These are phyloP conservation scores for Trichosporon ovoides DNA, from an alignment of 1,284 basidiomycete genomes.

Conservation along the genomic window DNA sequence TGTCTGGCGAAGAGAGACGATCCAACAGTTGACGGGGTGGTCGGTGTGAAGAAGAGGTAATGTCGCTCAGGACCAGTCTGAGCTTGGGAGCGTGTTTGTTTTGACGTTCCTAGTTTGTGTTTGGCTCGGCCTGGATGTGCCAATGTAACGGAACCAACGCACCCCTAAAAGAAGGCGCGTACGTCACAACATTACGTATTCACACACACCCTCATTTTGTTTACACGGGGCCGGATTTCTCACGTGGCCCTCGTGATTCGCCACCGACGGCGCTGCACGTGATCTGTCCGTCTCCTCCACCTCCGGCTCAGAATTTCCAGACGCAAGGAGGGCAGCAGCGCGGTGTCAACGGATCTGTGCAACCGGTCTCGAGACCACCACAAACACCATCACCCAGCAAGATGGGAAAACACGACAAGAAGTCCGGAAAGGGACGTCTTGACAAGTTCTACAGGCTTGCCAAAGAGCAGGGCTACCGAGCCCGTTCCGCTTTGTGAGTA, in stretches of 20 bases:
- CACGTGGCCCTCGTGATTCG: slow-evolving; percentile 1
- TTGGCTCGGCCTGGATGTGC: background rate
- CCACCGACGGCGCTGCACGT: background rate
- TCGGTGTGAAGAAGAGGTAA: background rate
- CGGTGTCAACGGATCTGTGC: background rate
- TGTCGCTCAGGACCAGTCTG: background rate
- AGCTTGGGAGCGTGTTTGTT: slow-evolving; percentile 1
- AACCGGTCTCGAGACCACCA: background rate
- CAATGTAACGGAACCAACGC: background rate
- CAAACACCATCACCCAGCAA: slow-evolving; percentile 8
- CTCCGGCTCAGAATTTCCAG: background rate
- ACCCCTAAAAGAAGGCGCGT: slow-evolving; percentile 5
- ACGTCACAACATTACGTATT: background rate
- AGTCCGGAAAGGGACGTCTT: slow-evolving; percentile 73
- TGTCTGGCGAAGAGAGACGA: background rate
- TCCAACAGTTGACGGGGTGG: background rate
- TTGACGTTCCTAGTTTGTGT: slow-evolving; percentile 1
- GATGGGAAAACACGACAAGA: slow-evolving; percentile 53
- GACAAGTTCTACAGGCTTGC: slow-evolving; percentile 84
- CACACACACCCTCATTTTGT: background rate
- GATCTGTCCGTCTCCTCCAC: background rate
- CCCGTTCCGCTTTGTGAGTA: slow-evolving; percentile 84
- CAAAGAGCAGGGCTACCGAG: slow-evolving; percentile 94
- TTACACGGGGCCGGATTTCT: background rate
- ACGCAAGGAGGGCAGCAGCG: background rate